Percentiles rank a stretch among this genome's conserved stretches.
Evolutionary conservation across 1,284 basidiomycete species (phyloP).

Genomic region (Cerioporus squamosus): DNA sequence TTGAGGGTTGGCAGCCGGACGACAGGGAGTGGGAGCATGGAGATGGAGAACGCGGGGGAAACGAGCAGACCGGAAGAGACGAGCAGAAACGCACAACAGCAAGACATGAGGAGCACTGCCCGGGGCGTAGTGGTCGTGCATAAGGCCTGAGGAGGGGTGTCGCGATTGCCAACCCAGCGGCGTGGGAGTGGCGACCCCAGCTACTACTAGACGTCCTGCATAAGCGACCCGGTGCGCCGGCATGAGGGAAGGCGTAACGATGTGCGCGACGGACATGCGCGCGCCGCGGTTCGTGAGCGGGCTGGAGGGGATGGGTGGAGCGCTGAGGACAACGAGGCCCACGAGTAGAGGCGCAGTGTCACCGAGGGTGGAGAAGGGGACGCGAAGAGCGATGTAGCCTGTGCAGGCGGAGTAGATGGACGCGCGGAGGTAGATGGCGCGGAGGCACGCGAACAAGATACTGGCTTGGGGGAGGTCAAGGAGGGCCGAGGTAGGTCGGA

Average conservation of each 20-base stretch:
- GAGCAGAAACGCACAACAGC: too few species aligned
- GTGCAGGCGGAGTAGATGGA: slow-evolving; percentile 24
- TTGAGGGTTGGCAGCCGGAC: too few species aligned
- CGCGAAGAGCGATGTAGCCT: slow-evolving; percentile 9
- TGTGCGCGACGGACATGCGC: slow-evolving; percentile 34
- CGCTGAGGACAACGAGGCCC: slow-evolving; percentile 10
- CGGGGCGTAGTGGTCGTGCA: neutral
- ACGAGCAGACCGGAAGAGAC: too few species aligned
- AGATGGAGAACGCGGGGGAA: too few species aligned
- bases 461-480: slow-evolving; percentile 3
- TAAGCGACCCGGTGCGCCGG: slow-evolving; percentile 23
- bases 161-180: slow-evolving; percentile 1
- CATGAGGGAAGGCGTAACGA: slow-evolving; percentile 22
- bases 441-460: neutral
- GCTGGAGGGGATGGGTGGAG: slow-evolving; percentile 3
- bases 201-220: neutral
- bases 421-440: slow-evolving; percentile 11
- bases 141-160: neutral
- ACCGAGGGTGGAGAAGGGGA: slow-evolving; percentile 32
- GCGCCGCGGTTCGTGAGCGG: slow-evolving; percentile 35
- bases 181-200: neutral
- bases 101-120: neutral
- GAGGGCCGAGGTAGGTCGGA: too few species aligned
- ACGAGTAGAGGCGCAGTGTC: slow-evolving; percentile 31
- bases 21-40: too few species aligned